Base-by-base conservation (phyloP, 768 basidiomycete genomes). In the Leucosporidium creatinivorum region DNA sequence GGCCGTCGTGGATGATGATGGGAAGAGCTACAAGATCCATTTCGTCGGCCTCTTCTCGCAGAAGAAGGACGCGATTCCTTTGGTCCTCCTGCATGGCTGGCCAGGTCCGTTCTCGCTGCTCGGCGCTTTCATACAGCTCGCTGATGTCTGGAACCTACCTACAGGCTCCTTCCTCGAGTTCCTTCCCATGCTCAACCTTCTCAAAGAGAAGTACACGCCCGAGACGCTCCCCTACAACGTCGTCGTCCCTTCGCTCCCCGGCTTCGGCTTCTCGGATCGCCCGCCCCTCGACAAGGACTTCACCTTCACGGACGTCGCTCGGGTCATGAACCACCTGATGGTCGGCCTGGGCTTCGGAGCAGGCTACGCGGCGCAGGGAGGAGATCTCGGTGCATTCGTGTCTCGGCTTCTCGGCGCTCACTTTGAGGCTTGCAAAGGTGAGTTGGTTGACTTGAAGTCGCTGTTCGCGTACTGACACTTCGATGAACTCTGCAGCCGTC, bases 71-170 rank as follows among this genome's bases (percentile, higher is more conserved):
- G 74, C 76, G 8, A 75, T 75, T 56, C 73, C 75, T 21, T 66
- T 77, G 18, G 3, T 77, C 3, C 44, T 77, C 17, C 36, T 73
- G 3, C 76, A 77, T 39, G 76, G 75, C 19, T 77, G 76, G 76
- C 76, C 76, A 1, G 67, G 72, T 18, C 17, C 18, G 31, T 58
- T 39, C 15, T 52, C 8, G 36, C 49, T 60, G 0, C 31, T 3
- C 17, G 33, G 9, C n/a, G 4, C 44, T n/a, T 33, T 56, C 30
- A 1, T n/a, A 7, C 28, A 26, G 17, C 26, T 3, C 33, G 10
- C 23, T 19, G 3, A 17, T 26, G 2, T 55, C 28, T 28, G 17
- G n/a, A 23, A 31, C 54, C n/a, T n/a, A n/a, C n/a, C n/a, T n/a
- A 51, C 58, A 70, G 75, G 75, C 1, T 62, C 61, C 18, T 68